Base-by-base conservation (phyloP, 768 basidiomycete genomes). In the Imleria badia region DNA sequence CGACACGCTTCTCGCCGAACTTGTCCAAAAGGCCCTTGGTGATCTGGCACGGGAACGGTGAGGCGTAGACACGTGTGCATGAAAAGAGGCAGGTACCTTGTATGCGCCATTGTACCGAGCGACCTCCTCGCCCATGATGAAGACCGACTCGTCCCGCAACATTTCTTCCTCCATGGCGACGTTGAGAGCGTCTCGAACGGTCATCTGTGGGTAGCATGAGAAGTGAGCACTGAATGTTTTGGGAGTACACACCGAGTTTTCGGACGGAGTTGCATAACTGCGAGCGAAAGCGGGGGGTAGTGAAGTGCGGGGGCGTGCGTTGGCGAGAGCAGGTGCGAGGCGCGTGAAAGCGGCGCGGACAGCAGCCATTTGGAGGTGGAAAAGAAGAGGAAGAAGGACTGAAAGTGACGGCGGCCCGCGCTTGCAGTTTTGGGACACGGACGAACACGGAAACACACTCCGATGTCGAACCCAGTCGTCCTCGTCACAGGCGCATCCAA, bases 161-260 rank as follows among this genome's bases (percentile, higher is more conserved):
- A 99, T 98, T 77, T 99, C 97, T 76, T 99, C 97, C 77, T 98
- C 97, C 91, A 99, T 94, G 29, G 97, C 97, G 51, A 86, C 76
- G 75, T 98, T 98, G 60, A 99, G 87, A 41, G 97, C 97, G 52
- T 99, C 97, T 68, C 97, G 92, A 58, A 97, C 96, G 51, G 94
- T 98, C 95, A 96, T 93, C 93, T 94, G 60, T 31, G 51, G 36
- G 26, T 20, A 30, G 45, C 34, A 47, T 58, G 48, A 61, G 59
- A 31, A 46, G 55, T 59, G 55, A 45, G 55, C 63, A 60, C 58
- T 61, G 48, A 53, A 55, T 58, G 52, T 15, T 49, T 51, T n/a
- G 43, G 20, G 44, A 23, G 73, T 52, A 77, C 80, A 59, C 61
- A 81, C 81, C 55, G 76, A 71, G 64, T 78, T 72, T 61, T 75